These are phyloP conservation scores for Fusarium concolor DNA, from an alignment of 2,329 filamentous ascomycete genomes.

Conservation along the genomic window DNA sequence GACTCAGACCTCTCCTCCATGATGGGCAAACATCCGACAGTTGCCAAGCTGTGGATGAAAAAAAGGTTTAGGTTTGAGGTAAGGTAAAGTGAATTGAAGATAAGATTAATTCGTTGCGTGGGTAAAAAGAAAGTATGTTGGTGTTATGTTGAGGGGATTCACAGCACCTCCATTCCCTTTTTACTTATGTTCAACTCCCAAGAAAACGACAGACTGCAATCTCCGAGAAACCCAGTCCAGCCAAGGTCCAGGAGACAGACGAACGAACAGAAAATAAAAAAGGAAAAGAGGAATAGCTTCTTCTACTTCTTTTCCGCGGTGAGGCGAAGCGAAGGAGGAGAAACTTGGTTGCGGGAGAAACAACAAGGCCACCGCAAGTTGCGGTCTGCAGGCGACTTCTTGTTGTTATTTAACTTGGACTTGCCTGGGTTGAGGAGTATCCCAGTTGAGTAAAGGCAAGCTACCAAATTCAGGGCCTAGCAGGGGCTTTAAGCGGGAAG, in stretches of 20 bases:
- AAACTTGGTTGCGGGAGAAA: conserved; percentile 37
- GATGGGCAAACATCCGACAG: conserved; percentile 39
- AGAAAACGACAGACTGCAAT: conserved; percentile 39
- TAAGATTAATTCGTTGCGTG: conserved; percentile 11
- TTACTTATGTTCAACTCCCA: background rate
- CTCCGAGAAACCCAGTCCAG: conserved; percentile 39
- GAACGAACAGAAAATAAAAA: background rate
- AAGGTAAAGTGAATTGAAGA: background rate
- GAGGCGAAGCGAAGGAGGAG: conserved; percentile 36
- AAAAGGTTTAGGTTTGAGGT: background rate
- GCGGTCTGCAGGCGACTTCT: conserved; percentile 43
- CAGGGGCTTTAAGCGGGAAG: conserved; percentile 35
- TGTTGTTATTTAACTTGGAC: conserved; percentile 19
- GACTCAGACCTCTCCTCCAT: conserved; percentile 55
- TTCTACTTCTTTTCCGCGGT: conserved; percentile 29
- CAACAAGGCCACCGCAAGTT: conserved; percentile 34
- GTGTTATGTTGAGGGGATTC: conserved; percentile 19
- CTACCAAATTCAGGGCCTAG: conserved; percentile 18
- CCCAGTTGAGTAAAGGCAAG: conserved; percentile 9
- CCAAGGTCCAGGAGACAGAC: conserved; percentile 26
- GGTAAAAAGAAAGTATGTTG: conserved; percentile 7
- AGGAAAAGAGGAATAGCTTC: background rate
- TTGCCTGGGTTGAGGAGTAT: no score
- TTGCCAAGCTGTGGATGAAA: background rate
- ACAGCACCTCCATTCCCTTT: conserved; percentile 29